Evolutionary conservation across 2,329 filamentous ascomycete genomes (phyloP).

Genomic region (Zymoseptoria pseudotritici): DNA sequence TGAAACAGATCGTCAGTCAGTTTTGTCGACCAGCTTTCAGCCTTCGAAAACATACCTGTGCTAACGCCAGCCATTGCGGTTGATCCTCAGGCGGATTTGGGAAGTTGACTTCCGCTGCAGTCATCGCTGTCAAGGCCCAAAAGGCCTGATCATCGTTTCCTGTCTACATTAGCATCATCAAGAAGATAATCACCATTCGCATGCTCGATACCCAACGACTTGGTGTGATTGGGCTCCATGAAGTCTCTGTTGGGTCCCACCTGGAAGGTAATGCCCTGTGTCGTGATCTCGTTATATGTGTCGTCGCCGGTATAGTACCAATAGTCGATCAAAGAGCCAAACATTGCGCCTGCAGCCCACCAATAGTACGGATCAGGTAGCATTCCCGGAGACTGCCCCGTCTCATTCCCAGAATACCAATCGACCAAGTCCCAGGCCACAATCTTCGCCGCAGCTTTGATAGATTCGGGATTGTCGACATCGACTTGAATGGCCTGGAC

Average conservation of each 20-base stretch:
- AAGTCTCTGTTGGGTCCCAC: constrained; percentile 50
- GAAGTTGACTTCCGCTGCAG: constrained; percentile 47
- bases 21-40: neutral
- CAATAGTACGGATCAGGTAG: constrained; percentile 64
- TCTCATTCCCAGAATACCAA: constrained; percentile 47
- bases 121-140: constrained; percentile 46
- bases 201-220: constrained; percentile 43
- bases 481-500: constrained; percentile 19
- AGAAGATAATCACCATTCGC: too few species aligned
- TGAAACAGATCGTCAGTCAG: neutral
- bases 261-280: constrained; percentile 53
- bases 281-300: constrained; percentile 55
- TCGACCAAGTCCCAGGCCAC: constrained; percentile 44
- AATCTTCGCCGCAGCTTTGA: constrained; percentile 37
- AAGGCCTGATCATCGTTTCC: constrained; percentile 43
- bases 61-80: constrained; percentile 41
- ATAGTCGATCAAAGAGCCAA: constrained; percentile 62
- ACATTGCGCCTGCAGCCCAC: constrained; percentile 60
- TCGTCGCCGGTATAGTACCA: constrained; percentile 61
- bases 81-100: constrained; percentile 35
- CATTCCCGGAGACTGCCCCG: constrained; percentile 45
- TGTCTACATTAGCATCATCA: neutral
- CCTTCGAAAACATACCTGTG: constrained; percentile 19
- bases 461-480: constrained; percentile 29
- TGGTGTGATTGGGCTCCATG: constrained; percentile 44